These are phyloP conservation scores for Ploettnerulaceae sp. DNA, from an alignment of 2,329 filamentous ascomycete genomes.

Conservation along the genomic window DNA sequence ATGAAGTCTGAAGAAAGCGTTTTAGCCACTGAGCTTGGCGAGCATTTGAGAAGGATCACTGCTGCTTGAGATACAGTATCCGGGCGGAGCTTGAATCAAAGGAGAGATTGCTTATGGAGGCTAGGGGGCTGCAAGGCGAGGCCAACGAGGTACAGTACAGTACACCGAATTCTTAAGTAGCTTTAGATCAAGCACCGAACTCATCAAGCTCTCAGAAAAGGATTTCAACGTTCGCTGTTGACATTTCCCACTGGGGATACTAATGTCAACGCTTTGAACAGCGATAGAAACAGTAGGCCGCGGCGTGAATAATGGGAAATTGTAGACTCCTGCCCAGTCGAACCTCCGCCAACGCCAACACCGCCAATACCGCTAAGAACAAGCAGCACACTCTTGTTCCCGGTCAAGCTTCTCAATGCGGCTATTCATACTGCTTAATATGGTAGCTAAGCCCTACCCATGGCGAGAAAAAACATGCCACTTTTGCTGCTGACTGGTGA, in stretches of 20 bases:
- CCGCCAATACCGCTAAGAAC: background rate
- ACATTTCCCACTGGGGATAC: too few relatives aligned
- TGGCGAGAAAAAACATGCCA: constrained; percentile 3
- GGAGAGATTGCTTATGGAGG: background rate
- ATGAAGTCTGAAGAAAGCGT: background rate
- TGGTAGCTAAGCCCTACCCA: constrained; percentile 3
- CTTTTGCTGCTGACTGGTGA: background rate
- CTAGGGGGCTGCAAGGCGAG: background rate
- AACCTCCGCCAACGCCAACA: background rate
- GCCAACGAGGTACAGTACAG: too few relatives aligned
- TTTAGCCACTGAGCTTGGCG: background rate
- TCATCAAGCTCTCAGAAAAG: too few relatives aligned
- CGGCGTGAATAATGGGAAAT: background rate
- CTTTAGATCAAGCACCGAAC: too few relatives aligned
- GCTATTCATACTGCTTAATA: background rate
- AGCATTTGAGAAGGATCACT: background rate
- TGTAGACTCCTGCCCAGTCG: constrained; percentile 1
- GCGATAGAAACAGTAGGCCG: background rate
- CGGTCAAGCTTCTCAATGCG: background rate
- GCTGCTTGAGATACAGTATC: background rate
- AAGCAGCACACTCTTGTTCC: background rate
- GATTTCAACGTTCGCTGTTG: too few relatives aligned
- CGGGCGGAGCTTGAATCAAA: background rate
- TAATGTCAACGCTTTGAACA: too few relatives aligned
- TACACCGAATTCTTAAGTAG: too few relatives aligned